phyloP scores from a whole-genome alignment of 257 asterid genomes.

The Gentiana macrophylla region DNA sequence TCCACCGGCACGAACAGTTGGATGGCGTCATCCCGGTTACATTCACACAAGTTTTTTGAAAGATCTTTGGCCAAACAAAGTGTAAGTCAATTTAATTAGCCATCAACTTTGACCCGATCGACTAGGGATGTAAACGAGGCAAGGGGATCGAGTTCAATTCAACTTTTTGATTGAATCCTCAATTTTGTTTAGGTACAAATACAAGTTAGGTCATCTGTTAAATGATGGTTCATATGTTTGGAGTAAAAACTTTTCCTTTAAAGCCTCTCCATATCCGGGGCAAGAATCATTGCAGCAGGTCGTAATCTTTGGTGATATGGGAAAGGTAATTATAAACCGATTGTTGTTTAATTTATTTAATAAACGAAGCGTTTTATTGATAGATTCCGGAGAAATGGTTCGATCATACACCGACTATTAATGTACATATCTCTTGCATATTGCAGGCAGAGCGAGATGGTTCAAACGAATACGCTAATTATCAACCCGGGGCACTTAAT shows the following conservation, averaged over 20 bases:
- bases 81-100: background rate
- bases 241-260: constrained; percentile 61
- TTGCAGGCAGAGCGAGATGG: constrained; percentile 93
- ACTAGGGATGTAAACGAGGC: background rate
- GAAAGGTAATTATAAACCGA: constrained; percentile 43
- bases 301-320: constrained; percentile 82
- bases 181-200: constrained; percentile 43
- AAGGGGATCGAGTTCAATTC: background rate
- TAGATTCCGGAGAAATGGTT: too few relatives aligned
- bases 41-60: constrained; percentile 70
- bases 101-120: background rate
- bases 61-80: constrained; percentile 58
- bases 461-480: constrained; percentile 65
- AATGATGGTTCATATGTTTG: constrained; percentile 46
- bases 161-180: too few relatives aligned
- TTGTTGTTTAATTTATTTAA: too few relatives aligned
- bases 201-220: constrained; percentile 57
- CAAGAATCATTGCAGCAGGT: constrained; percentile 79
- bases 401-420: too few relatives aligned
- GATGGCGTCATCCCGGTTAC: constrained; percentile 91
- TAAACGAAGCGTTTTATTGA: too few relatives aligned
- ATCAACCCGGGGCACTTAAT: constrained; percentile 72
- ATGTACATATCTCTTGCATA: background rate
- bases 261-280: constrained; percentile 85
- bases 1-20: constrained; percentile 74